phyloP scores from a whole-genome alignment of 75 land plant species.

The Pinus taeda region DNA sequence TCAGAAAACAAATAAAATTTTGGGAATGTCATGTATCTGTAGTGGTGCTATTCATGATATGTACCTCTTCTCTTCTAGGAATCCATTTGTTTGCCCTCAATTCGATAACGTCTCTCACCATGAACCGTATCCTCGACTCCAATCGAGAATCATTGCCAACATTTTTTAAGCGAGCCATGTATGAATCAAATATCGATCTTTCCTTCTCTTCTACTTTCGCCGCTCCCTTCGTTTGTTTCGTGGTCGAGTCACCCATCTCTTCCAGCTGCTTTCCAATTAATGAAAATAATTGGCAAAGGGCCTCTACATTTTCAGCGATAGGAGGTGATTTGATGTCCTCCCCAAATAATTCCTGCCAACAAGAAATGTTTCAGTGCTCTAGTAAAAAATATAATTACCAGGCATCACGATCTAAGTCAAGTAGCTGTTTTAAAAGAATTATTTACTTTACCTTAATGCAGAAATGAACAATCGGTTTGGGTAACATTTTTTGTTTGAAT shows the following conservation, averaged over 20 bases:
- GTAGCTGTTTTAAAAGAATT: too few species aligned
- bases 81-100: slow-evolving; percentile 81
- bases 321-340: slow-evolving; percentile 46
- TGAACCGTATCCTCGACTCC: slow-evolving; percentile 61
- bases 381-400: too few species aligned
- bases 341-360: slow-evolving; percentile 62
- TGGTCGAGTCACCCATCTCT: slow-evolving; percentile 25
- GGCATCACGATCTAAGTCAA: too few species aligned
- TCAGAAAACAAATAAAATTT: too few species aligned
- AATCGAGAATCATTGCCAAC: slow-evolving; percentile 48
- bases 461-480: slow-evolving; percentile 79
- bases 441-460: slow-evolving; percentile 28
- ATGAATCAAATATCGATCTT: slow-evolving; percentile 39
- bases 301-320: slow-evolving; percentile 86
- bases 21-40: too few species aligned
- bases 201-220: too few species aligned
- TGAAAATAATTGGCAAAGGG: slow-evolving; percentile 74
- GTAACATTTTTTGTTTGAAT: slow-evolving; percentile 77
- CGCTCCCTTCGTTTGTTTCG: neutral
- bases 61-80: slow-evolving; percentile 82
- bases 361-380: too few species aligned
- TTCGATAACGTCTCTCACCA: slow-evolving; percentile 78
- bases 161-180: slow-evolving; percentile 64
- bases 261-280: slow-evolving; percentile 85
- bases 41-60: too few species aligned